Base-by-base conservation (phyloP, 306 rosid species). In the Sphenostylis stenocarpa region DNA sequence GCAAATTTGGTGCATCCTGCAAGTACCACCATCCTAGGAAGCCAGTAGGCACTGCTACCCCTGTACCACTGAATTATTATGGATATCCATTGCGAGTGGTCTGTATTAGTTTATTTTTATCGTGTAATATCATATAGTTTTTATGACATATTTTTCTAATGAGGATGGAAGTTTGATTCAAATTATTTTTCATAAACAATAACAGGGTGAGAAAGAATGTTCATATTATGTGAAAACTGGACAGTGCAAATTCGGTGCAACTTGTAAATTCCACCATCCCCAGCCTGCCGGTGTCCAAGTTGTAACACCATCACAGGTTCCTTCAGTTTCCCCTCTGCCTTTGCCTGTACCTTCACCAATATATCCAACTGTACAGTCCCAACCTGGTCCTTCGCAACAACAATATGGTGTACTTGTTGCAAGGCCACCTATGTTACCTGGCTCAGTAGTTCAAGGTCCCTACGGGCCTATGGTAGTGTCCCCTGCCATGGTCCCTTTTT, bases 261-360 rank as follows among this genome's bases (percentile, higher is more conserved):
- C 94, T 11, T 96, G 99, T 87, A 96, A 96, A 88, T 96, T 89
- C 85, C 91, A 96, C 73, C 99, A 96, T 76, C 99, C 99, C 21
- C 97, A 87, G 79, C 96, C 91, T 6, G 80, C 81, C 1, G 94
- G 94, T 12, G 20, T 83, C 65, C 98, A 81, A 67, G 48, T 86
- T 81, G 84, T 88, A 19, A 78, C 88, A 38, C 88, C 86, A 39
- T 80, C 97, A 21, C 90, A 86, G 58, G 86, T 79, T 69, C 82
- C 92, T 43, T 90, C 83, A 6, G 86, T 86, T 80, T 70, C 93
- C 56, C 91, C 91, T 17, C 61, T 84, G 20, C 88, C 91, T 45
- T 70, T 87, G 17, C 86, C 84, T 21, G 77, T 84, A 11, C 88
- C 83, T 60, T 66, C 87, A 44, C 93, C 88, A 11, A 62, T 89